Conservation (phyloP, 1,284 basidiomycete genomes). For the Ceratobasidium theobromae region DNA sequence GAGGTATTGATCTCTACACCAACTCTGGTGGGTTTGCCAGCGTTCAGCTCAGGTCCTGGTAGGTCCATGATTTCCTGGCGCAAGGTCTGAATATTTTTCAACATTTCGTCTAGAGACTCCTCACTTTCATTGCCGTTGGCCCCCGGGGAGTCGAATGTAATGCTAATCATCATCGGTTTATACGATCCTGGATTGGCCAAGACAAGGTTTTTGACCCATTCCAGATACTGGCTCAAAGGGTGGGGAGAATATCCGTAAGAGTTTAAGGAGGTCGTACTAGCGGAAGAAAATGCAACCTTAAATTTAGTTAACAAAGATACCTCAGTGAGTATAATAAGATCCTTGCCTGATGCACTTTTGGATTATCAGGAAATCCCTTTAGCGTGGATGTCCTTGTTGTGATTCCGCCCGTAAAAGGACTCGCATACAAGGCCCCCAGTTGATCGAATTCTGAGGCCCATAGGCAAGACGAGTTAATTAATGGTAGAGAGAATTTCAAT, state of each 20-base stretch:
- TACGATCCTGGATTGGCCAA: slow-evolving; percentile 1
- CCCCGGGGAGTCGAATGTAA: slow-evolving; percentile 58
- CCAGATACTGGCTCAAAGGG: slow-evolving; percentile 61
- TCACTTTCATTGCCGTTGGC: slow-evolving; percentile 23
- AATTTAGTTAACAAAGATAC: slow-evolving; percentile 14
- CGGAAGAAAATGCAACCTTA: slow-evolving; percentile 60
- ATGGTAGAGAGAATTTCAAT: slow-evolving; percentile 55
- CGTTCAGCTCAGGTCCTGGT: slow-evolving; percentile 8
- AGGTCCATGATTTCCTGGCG: slow-evolving; percentile 49
- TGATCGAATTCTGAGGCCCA: slow-evolving; percentile 72
- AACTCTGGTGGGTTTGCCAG: slow-evolving; percentile 49
- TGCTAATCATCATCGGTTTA: slow-evolving; percentile 76
- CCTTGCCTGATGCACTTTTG: slow-evolving; percentile 57
- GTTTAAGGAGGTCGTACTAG: slow-evolving; percentile 61
- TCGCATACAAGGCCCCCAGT: slow-evolving; percentile 62
- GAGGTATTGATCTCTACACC: slow-evolving; percentile 77
- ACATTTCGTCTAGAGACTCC: slow-evolving; percentile 51
- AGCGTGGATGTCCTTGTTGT: slow-evolving; percentile 73
- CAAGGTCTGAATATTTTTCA: slow-evolving; percentile 58
- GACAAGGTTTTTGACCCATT: slow-evolving; percentile 53
- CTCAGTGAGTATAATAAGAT: neutral
- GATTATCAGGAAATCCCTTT: slow-evolving; percentile 64
- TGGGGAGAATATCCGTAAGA: slow-evolving; percentile 80
- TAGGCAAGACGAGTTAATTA: slow-evolving; percentile 73
- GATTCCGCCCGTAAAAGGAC: slow-evolving; percentile 68